Evolutionary conservation across 306 rosid species (phyloP), one percentile per base, ranked within the genome.

Genomic region (Dalbergia cochinchinensis): DNA sequence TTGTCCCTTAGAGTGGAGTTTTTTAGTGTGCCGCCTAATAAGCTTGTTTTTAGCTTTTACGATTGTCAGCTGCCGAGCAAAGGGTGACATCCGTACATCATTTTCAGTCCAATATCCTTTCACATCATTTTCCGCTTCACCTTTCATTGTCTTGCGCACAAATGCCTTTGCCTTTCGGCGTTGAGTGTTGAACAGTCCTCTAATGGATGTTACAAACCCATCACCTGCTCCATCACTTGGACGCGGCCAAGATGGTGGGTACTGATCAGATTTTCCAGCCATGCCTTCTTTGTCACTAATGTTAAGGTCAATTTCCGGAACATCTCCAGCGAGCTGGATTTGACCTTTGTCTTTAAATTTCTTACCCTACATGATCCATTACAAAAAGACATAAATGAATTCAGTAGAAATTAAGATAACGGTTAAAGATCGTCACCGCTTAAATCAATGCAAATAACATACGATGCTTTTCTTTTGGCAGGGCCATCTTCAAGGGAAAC

Each of bases 191-290:
- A 96, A 96, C 71, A 93, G 83, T 70, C 99, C 99, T 81, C 82
- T 90, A 50, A 96, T 76, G 57, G 97, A 91, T 82, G 98, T 96
- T 73, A 96, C 99, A 89, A 96, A 96, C 62, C 97, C 94, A 78
- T 96, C 98, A 69, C 98, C 99, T 12, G 98, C 99, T 85, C 97
- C 98, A 48, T 93, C 99, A 79, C 26, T 81, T 61, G 96, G 94
- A 70, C 97, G 98, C 92, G 87, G 88, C 88, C 89, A 92, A 77
- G 92, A 47, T 50, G 90, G 76, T 10, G 94, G 94, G 74, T 83
- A 15, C 79, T 85, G 94, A 65, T 90, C 94, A 65, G 92, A 82
- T 71, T 89, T 91, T 68, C 88, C 92, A n/a, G 81, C 86, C 83
- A 81, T 87, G 69, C 89, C 85, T 83, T 96, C 99, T 60, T 73